Base-by-base conservation (phyloP, 2,329 filamentous ascomycete genomes). In the Cladophialophora chaetospira region DNA sequence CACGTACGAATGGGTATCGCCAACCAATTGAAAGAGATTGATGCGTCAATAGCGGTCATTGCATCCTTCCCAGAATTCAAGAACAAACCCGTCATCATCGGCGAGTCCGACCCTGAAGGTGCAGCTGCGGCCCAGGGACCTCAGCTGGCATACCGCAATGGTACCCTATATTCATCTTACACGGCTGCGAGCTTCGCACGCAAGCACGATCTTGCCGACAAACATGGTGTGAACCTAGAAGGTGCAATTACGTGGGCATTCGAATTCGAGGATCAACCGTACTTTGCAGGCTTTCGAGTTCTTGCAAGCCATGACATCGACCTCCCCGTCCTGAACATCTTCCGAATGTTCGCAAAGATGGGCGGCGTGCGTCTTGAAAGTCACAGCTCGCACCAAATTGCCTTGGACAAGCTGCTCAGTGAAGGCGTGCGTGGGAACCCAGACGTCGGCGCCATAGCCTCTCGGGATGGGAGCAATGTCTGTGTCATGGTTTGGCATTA, bases 271-370 rank as follows among this genome's bases (percentile, higher is more conserved):
- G 28, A 48, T 25, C 45, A 48, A 25, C 45, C 45, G 2, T 48
- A 48, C 15, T 48, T 48, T 48, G 45, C 45, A 3, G 45, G 45
- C 8, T 48, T 48, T 15, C 45, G 45, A 11, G 45, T 48, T 23
- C 45, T 48, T 2, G 45, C 45, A 4, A 48, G 26, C 29, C 33
- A 48, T 29, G 28, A 48, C 13, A 25, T 48, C 9, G 45, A 48
- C 19, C n/a, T 48, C 15, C 45, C 45, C 3, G 45, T 48, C 5
- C 17, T 48, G 3, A 48, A 48, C 28, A 31, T 48, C 15, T 48
- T 48, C 29, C 13, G 45, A 21, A 48, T 48, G 45, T 48, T 48
- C 25, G 45, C 45, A 1, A 33, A 35, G 11, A 48, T 48, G 45
- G 29, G n/a, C 13, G 45, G 45, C 4, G 17, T n/a, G 4, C 45